These are phyloP conservation scores for Trichomonas vaginalis DNA, from an alignment of 208 protist species.

Conservation along the genomic window DNA sequence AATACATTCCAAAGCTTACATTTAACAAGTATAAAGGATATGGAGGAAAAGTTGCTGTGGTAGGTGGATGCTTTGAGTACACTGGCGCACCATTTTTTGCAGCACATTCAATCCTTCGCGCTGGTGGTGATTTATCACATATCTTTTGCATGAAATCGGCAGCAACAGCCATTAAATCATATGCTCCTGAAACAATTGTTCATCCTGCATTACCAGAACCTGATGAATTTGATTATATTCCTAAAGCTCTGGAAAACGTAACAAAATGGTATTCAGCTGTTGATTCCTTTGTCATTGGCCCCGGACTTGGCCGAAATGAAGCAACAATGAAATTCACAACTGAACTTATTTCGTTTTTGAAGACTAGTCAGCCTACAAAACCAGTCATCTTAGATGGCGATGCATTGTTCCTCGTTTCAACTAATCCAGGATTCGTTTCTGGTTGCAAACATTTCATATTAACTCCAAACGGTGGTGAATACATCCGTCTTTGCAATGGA, in stretches of 20 bases:
- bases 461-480: conserved; percentile 33
- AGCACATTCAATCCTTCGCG: conserved; percentile 37
- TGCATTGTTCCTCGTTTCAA: conserved; percentile 25
- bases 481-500: background rate
- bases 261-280: conserved; percentile 22
- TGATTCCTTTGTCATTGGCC: conserved; percentile 44
- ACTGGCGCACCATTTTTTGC: conserved; percentile 60
- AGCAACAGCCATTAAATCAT: conserved; percentile 50
- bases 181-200: conserved; percentile 57
- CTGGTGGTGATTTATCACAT: conserved; percentile 49
- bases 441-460: conserved; percentile 21
- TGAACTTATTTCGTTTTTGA: conserved; percentile 23
- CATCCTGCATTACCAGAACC: conserved; percentile 36
- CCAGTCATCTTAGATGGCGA: conserved; percentile 33
- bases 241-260: background rate
- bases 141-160: conserved; percentile 49
- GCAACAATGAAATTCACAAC: conserved; percentile 23
- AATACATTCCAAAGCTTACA: conserved; percentile 31
- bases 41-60: conserved; percentile 44
- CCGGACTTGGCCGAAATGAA: conserved; percentile 46
- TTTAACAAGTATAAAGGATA: conserved; percentile 43
- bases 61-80: conserved; percentile 56
- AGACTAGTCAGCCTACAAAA: background rate
- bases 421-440: conserved; percentile 18
- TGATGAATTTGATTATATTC: background rate